These are phyloP conservation scores for Penicillium flavigenum DNA, from an alignment of 495 filamentous ascomycete genomes.

Conservation along the genomic window DNA sequence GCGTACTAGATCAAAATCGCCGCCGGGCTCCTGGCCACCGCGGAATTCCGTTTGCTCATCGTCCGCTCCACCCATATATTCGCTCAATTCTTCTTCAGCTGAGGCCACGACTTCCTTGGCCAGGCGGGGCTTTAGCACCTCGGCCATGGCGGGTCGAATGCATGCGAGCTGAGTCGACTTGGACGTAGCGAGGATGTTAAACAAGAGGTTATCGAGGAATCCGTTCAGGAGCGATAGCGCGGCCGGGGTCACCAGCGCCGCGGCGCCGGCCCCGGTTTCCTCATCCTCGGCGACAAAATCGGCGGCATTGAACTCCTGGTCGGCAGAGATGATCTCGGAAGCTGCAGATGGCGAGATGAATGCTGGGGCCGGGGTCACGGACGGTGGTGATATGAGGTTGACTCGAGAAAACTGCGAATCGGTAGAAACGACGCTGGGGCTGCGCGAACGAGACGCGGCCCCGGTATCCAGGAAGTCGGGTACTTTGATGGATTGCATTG, in stretches of 20 bases:
- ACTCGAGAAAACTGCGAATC: constrained; percentile 43
- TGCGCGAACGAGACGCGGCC: constrained; percentile 42
- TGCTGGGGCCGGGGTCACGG: constrained; percentile 74
- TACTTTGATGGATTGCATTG: constrained; percentile 39
- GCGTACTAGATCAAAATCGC: constrained; percentile 78
- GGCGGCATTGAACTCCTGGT: constrained; percentile 72
- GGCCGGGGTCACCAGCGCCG: constrained; percentile 68
- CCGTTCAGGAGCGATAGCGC: constrained; percentile 82
- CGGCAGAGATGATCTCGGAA: constrained; percentile 85
- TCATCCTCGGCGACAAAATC: constrained; percentile 64
- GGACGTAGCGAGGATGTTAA: constrained; percentile 76
- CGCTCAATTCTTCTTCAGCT: constrained; percentile 86
- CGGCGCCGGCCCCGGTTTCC: constrained; percentile 52
- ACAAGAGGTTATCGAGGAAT: constrained; percentile 92
- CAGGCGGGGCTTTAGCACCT: constrained; percentile 84
- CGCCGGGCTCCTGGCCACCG: constrained; percentile 49
- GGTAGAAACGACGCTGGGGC: constrained; percentile 44
- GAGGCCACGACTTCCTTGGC: constrained; percentile 83
- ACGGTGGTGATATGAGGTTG: constrained; percentile 60
- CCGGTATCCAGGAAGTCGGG: constrained; percentile 37
- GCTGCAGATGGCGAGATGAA: constrained; percentile 91
- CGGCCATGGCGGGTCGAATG: constrained; percentile 79
- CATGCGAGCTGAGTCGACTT: constrained; percentile 77
- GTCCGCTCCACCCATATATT: constrained; percentile 75
- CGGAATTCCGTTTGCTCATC: constrained; percentile 66